These are phyloP conservation scores for Trichoderma sp. DNA, from an alignment of 2,329 filamentous ascomycete genomes.

Conservation along the genomic window DNA sequence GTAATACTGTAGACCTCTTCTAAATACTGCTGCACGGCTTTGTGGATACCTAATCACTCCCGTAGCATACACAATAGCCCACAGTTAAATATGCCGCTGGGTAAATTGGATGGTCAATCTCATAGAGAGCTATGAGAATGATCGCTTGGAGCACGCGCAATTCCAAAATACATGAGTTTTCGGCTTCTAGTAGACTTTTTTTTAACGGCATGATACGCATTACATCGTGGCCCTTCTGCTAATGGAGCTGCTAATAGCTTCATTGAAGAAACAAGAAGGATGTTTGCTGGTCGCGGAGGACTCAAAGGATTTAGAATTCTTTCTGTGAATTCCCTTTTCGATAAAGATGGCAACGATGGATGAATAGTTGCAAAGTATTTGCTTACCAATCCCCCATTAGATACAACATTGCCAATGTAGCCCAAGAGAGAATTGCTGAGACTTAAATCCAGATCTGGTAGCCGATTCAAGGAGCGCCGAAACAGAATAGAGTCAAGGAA, in stretches of 20 bases:
- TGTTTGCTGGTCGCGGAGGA: background rate
- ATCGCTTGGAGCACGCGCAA: background rate
- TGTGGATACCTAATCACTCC: background rate
- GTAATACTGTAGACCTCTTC: background rate
- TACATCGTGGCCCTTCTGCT: background rate
- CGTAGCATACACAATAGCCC: background rate
- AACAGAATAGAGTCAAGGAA: constrained; percentile 3
- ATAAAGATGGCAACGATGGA: background rate
- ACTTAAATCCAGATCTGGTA: background rate
- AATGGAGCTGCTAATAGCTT: background rate
- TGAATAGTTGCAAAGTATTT: background rate
- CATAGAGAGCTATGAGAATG: background rate
- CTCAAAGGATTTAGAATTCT: background rate
- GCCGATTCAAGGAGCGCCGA: background rate
- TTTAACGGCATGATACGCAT: background rate
- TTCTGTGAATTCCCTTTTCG: background rate
- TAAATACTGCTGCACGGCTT: background rate
- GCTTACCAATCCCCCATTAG: background rate
- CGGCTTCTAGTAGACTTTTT: background rate
- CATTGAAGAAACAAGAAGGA: background rate
- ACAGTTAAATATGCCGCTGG: background rate
- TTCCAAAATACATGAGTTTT: background rate
- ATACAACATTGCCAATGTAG: background rate
- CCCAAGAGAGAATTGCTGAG: background rate
- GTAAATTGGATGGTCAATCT: constrained; percentile 1